Conservation (phyloP, 163 green algal species). For the Scenedesmus sp. region DNA sequence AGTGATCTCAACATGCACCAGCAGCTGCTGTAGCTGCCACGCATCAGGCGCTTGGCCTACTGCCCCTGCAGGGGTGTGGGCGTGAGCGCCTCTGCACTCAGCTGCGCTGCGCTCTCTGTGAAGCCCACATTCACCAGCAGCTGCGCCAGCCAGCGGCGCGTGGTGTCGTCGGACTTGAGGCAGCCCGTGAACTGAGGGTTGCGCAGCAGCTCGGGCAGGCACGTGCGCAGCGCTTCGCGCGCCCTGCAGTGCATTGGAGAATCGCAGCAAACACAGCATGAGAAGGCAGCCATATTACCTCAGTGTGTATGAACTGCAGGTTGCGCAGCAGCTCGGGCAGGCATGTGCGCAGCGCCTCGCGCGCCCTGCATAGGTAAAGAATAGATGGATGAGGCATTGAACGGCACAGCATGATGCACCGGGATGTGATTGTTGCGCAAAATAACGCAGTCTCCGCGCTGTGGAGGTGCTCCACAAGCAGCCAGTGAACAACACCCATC, state of each 20-base stretch:
- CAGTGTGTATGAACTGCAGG: conserved; percentile 89
- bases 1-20: conserved; percentile 76
- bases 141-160: conserved; percentile 89
- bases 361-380: conserved; percentile 56
- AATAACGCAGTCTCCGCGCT: no score
- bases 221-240: conserved; percentile 94
- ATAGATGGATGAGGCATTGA: no score
- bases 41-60: not conserved
- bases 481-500: not conserved
- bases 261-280: no score
- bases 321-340: conserved; percentile 92
- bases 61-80: conserved; percentile 62
- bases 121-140: conserved; percentile 90
- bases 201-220: conserved; percentile 92
- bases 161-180: conserved; percentile 95
- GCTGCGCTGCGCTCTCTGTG: conserved; percentile 57
- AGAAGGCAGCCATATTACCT: conserved; percentile 79
- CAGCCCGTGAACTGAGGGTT: conserved; percentile 92
- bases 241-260: conserved; percentile 66
- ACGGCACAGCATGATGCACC: no score
- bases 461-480: not conserved
- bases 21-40: not conserved
- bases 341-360: conserved; percentile 85
- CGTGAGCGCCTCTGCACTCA: conserved; percentile 55
- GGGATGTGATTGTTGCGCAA: no score